Evolutionary conservation across 148 eudicot species (phyloP).

Genomic region (Camellia sinensis): DNA sequence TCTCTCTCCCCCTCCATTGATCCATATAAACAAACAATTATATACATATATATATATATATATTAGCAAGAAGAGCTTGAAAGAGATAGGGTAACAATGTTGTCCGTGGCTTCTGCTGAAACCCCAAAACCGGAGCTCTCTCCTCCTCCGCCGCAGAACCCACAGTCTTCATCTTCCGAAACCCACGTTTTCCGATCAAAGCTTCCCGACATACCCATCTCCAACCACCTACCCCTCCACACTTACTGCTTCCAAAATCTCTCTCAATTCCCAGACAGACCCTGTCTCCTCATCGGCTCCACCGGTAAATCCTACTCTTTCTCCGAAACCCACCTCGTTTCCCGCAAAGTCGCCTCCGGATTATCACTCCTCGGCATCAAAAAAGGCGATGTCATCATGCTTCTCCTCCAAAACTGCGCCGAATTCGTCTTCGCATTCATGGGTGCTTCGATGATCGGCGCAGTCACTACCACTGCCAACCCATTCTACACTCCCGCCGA

Average conservation of each 20-base stretch:
- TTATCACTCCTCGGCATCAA: constrained; percentile 40
- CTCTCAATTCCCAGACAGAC: constrained; percentile 22
- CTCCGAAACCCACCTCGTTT: constrained; percentile 56
- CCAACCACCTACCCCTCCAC: constrained; percentile 33
- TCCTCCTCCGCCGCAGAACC: constrained; percentile 4
- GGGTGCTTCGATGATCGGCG: constrained; percentile 82
- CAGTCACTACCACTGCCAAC: constrained; percentile 64
- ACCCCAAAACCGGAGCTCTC: constrained; percentile 24
- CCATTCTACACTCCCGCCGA: constrained; percentile 60
- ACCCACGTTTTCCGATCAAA: constrained; percentile 36
- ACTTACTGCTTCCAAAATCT: constrained; percentile 53
- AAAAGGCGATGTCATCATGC: constrained; percentile 64
- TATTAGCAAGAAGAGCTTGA: background rate
- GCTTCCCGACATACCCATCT: constrained; percentile 36
- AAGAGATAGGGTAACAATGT: constrained; percentile 9
- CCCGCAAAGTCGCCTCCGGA: constrained; percentile 51
- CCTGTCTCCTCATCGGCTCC: constrained; percentile 54
- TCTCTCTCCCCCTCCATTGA: background rate
- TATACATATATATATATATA: background rate
- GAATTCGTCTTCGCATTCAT: constrained; percentile 73
- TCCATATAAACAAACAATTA: background rate
- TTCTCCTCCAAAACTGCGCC: constrained; percentile 62
- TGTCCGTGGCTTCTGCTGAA: constrained; percentile 21
- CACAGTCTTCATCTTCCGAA: background rate
- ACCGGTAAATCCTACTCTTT: constrained; percentile 42